phyloP scores from a whole-genome alignment of 306 rosid species.

The Inga laurina region DNA sequence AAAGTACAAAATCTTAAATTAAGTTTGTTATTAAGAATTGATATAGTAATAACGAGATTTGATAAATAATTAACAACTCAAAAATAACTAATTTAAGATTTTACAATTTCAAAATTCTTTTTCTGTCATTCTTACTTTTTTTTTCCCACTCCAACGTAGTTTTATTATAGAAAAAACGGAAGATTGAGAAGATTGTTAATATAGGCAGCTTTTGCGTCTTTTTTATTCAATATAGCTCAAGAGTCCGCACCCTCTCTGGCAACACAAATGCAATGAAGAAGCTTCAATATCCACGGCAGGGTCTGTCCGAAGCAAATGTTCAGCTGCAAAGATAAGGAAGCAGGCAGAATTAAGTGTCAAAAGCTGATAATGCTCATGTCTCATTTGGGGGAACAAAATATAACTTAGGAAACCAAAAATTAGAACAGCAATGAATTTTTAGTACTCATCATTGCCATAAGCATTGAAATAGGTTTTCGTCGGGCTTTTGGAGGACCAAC shows the following conservation, averaged over 20 bases:
- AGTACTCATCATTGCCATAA: too few species aligned
- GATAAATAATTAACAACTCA: too few species aligned
- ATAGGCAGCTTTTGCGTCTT: background rate
- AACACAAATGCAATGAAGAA: conserved; percentile 83
- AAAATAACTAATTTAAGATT: too few species aligned
- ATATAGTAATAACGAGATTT: too few species aligned
- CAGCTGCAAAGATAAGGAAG: conserved; percentile 45
- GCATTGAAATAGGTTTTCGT: too few species aligned
- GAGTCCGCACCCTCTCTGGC: conserved; percentile 19
- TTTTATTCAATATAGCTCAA: background rate
- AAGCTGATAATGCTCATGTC: background rate
- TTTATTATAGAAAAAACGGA: too few species aligned
- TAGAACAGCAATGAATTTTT: conserved; percentile 34
- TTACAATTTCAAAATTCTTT: too few species aligned
- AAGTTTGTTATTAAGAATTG: too few species aligned
- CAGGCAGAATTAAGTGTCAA: background rate
- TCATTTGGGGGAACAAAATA: background rate
- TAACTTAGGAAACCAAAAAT: conserved; percentile 15
- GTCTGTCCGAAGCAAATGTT: conserved; percentile 61
- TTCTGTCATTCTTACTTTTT: too few species aligned
- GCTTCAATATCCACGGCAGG: conserved; percentile 71
- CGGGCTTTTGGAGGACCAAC: too few species aligned
- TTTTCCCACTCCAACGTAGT: too few species aligned
- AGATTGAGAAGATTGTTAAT: background rate
- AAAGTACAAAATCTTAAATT: too few species aligned